Evolutionary conservation across 352 stramenopile species (phyloP), one percentile per base, ranked within the genome.

Genomic region (Globisporangium polare): DNA sequence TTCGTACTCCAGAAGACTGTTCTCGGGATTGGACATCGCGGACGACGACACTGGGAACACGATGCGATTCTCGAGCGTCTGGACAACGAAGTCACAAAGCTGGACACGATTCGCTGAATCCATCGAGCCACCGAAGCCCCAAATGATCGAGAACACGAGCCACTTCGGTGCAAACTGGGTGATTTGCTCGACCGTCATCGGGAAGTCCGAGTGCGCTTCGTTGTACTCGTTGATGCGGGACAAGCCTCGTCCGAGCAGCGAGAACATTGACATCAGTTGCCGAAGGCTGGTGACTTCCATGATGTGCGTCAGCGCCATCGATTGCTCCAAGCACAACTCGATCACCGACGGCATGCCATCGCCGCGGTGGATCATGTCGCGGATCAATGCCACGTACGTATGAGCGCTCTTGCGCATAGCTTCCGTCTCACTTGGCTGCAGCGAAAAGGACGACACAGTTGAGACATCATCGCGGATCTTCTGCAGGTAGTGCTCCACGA

Each of bases 41-140:
- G 72, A 72, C 12, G 65, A 77, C 1, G 78, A 77, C 27, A 90
- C 63, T 24, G 96, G 94, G 58, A 99, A 89, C 39, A 88, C 75
- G 12, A 97, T 87, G 60, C 95, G 80, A 62, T 89, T 87, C 72
- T 90, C 95, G 53, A 81, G 97, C 39, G 80, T 78, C 75, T 98
- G 88, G 3, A 91, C 75, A 1, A 93, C 77, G 51, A 89, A 92
- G 53, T 97, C 84, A 37, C 91, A 96, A 43, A 99, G 84, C 29
- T 95, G 77, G 41, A 95, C 86, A 12, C 97, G 88, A 46, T 98
- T 94, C 37, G 81, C 74, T 46, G 90, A 97, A 53, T 97, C 91
- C 71, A 99, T 96, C 43, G 96, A 99, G 22, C 97, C 96, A 54
- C 95, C 95, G 72, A 99, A 99, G n/a, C 96, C 95, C 97, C 97